Evolutionary conservation across 2,329 filamentous ascomycete species (phyloP).

Genomic region (Daldinia eschscholtzii): DNA sequence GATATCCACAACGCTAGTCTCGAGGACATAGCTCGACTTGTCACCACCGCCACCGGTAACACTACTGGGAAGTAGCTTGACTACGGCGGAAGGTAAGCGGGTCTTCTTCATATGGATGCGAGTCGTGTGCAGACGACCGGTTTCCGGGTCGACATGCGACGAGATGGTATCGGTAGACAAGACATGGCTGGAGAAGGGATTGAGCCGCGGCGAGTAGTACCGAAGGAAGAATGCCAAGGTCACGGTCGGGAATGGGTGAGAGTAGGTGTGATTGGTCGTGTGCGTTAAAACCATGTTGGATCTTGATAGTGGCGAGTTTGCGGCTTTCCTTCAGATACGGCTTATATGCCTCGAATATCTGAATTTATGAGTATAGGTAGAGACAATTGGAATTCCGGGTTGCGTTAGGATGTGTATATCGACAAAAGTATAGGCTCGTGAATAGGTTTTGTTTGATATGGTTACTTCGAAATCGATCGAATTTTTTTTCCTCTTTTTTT

Average conservation of each 20-base stretch:
- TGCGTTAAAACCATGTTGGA: slow-evolving; percentile 72
- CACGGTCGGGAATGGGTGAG: slow-evolving; percentile 85
- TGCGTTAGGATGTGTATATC: slow-evolving; percentile 26
- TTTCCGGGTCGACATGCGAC: slow-evolving; percentile 77
- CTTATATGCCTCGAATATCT: neutral
- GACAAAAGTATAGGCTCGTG: slow-evolving; percentile 33
- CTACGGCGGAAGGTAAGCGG: slow-evolving; percentile 78
- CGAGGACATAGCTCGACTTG: slow-evolving; percentile 83
- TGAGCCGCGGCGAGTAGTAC: slow-evolving; percentile 77
- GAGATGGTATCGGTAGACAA: slow-evolving; percentile 86
- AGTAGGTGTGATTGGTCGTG: slow-evolving; percentile 78
- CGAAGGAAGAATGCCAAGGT: slow-evolving; percentile 91
- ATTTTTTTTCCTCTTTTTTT: slow-evolving; percentile 17
- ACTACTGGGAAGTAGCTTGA: slow-evolving; percentile 79
- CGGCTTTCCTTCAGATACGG: slow-evolving; percentile 8
- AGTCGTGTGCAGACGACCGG: slow-evolving; percentile 80
- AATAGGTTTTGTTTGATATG: slow-evolving; percentile 29
- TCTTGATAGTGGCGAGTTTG: slow-evolving; percentile 22
- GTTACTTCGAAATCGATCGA: slow-evolving; percentile 27
- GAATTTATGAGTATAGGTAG: neutral
- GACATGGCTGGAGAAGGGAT: slow-evolving; percentile 85
- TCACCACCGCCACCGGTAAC: slow-evolving; percentile 75
- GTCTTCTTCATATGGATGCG: slow-evolving; percentile 87
- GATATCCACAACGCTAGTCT: slow-evolving; percentile 83
- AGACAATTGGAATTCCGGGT: slow-evolving; percentile 11